These are phyloP conservation scores for Aspergillus ustus DNA, from an alignment of 2,329 filamentous ascomycete genomes.

Conservation along the genomic window DNA sequence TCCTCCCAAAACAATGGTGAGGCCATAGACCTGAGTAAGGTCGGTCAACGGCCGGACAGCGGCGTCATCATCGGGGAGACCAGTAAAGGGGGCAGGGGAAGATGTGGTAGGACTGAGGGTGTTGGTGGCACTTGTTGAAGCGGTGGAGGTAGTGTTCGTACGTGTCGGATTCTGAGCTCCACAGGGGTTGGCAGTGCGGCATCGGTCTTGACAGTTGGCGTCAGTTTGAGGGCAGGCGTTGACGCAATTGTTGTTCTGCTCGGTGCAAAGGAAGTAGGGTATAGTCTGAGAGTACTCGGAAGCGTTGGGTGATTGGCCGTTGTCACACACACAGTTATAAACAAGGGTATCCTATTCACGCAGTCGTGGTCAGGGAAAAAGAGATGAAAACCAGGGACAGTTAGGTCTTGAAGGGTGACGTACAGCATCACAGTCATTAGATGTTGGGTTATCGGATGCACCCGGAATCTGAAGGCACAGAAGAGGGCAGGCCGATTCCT, in stretches of 20 bases:
- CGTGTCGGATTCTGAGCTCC: conserved; percentile 63
- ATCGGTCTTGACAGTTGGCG: conserved; percentile 55
- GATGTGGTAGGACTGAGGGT: conserved; percentile 40
- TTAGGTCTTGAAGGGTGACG: conserved; percentile 19
- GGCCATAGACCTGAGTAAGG: conserved; percentile 60
- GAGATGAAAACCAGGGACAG: neutral
- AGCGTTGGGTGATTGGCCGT: conserved; percentile 60
- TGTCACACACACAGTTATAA: conserved; percentile 62
- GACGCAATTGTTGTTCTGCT: conserved; percentile 62
- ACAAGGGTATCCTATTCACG: conserved; percentile 49
- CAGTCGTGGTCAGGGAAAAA: conserved; percentile 8
- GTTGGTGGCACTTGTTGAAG: conserved; percentile 42
- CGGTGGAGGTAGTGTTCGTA: conserved; percentile 56
- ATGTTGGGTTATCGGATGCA: conserved; percentile 36
- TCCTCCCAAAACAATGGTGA: conserved; percentile 58
- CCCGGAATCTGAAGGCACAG: conserved; percentile 49
- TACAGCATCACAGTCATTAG: conserved; percentile 50
- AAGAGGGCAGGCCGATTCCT: conserved; percentile 49
- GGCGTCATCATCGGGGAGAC: conserved; percentile 36
- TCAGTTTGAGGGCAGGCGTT: conserved; percentile 51
- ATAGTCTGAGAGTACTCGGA: conserved; percentile 67
- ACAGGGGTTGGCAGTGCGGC: conserved; percentile 61
- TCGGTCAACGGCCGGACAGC: conserved; percentile 48
- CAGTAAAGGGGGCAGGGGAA: conserved; percentile 38
- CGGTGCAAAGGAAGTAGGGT: conserved; percentile 65